A percentile compares a stretch with the other conserved stretches of the same genome.
Conservation (phyloP, 1,139 yeast species). For the Oligophagozyma castellii region DNA sequence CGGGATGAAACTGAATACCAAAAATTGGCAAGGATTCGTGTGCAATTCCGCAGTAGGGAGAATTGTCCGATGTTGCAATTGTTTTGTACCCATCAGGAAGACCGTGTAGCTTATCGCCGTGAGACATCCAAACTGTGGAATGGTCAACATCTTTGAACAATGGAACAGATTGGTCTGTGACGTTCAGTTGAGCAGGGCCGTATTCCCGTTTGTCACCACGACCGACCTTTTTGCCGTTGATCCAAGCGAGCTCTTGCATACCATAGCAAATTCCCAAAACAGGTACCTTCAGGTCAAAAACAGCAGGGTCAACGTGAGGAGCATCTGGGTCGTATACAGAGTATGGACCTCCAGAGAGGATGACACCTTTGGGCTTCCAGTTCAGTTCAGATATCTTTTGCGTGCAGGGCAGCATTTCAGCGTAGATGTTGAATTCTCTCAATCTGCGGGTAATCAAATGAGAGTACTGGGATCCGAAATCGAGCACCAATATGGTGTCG, state of each 20-base stretch:
- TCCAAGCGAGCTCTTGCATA: slow-evolving; percentile 98
- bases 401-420: slow-evolving; percentile 98
- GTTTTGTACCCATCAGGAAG: slow-evolving; percentile 82
- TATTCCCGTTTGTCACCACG: slow-evolving; percentile 97
- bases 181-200: slow-evolving; percentile 87
- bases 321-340: slow-evolving; percentile 91
- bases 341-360: slow-evolving; percentile 95
- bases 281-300: slow-evolving; percentile 84
- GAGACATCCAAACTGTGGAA: slow-evolving; percentile 97
- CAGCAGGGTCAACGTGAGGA: slow-evolving; percentile 93
- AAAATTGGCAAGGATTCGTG: slow-evolving; percentile 60
- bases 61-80: slow-evolving; percentile 85
- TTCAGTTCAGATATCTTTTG: slow-evolving; percentile 83
- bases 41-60: slow-evolving; percentile 90
- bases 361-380: slow-evolving; percentile 95
- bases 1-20: slow-evolving; percentile 99
- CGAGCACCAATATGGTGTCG: slow-evolving; percentile 94
- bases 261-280: slow-evolving; percentile 97
- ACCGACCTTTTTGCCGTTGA: slow-evolving; percentile 87
- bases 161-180: slow-evolving; percentile 52
- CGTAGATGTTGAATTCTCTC: slow-evolving; percentile 95
- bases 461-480: slow-evolving; percentile 96
- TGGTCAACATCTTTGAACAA: slow-evolving; percentile 81
- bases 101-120: slow-evolving; percentile 88
- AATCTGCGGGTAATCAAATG: slow-evolving; percentile 94